These are phyloP conservation scores for Ascodesmis nigricans DNA, from an alignment of 495 filamentous ascomycete genomes.

Conservation along the genomic window DNA sequence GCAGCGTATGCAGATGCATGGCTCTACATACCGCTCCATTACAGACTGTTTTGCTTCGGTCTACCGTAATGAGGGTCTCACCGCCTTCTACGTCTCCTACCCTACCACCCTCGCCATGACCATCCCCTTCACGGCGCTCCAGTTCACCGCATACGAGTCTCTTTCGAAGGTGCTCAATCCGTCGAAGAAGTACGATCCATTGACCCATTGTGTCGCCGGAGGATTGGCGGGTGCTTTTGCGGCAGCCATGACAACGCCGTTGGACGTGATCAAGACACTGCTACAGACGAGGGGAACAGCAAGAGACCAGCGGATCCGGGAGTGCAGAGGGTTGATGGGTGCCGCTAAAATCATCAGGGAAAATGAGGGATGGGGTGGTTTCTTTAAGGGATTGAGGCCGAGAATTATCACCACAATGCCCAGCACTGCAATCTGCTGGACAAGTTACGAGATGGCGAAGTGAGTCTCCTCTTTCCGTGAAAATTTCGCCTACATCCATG, in stretches of 20 bases:
- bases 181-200: conserved; percentile 58
- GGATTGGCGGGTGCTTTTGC: conserved; percentile 84
- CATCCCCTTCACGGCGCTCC: conserved; percentile 85
- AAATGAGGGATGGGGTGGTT: conserved; percentile 65
- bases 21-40: conserved; percentile 73
- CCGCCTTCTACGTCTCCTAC: conserved; percentile 95
- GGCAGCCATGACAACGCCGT: conserved; percentile 77
- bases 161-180: conserved; percentile 88
- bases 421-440: conserved; percentile 97
- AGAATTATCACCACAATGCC: conserved; percentile 93
- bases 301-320: conserved; percentile 57
- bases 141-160: conserved; percentile 93
- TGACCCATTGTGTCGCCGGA: conserved; percentile 78
- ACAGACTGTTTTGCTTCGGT: conserved; percentile 65
- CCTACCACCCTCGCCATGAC: conserved; percentile 97
- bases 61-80: conserved; percentile 67
- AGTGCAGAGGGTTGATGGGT: conserved; percentile 54
- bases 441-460: conserved; percentile 61
- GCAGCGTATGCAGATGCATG: conserved; percentile 95
- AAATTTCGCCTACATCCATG: background rate
- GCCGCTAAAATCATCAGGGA: conserved; percentile 65
- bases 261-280: conserved; percentile 95
- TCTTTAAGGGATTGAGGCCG: conserved; percentile 78
- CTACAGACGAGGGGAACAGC: conserved; percentile 78
- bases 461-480: conserved; percentile 3